phyloP scores from a whole-genome alignment of 2,329 filamentous ascomycete genomes.

The Albophoma yamanashiensis region DNA sequence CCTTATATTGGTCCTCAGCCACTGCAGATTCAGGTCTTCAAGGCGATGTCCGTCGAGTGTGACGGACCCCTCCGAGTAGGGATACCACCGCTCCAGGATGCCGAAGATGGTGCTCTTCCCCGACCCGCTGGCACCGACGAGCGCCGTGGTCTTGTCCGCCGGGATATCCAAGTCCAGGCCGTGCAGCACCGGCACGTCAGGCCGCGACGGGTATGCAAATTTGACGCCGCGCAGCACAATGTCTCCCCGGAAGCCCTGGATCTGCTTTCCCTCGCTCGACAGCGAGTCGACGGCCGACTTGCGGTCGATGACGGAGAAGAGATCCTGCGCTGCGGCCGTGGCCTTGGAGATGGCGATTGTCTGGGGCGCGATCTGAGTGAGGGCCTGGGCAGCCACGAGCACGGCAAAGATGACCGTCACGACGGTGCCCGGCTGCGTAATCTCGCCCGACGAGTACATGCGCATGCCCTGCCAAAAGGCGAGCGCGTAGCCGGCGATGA shows the following conservation, averaged over 20 bases:
- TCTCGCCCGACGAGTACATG: constrained; percentile 33
- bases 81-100: constrained; percentile 50
- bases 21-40: constrained; percentile 33
- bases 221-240: constrained; percentile 36
- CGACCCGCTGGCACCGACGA: constrained; percentile 47
- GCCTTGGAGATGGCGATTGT: constrained; percentile 33
- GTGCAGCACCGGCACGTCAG: constrained; percentile 34
- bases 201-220: constrained; percentile 48
- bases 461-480: constrained; percentile 41
- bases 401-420: constrained; percentile 39
- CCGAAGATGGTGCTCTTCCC: constrained; percentile 50
- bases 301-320: constrained; percentile 38
- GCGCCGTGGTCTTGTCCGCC: constrained; percentile 37
- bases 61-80: constrained; percentile 32
- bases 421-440: constrained; percentile 31
- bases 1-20: constrained; percentile 41
- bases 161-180: constrained; percentile 31
- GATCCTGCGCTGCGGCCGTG: constrained; percentile 31
- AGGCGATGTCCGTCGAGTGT: constrained; percentile 32
- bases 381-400: constrained; percentile 31
- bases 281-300: constrained; percentile 31
- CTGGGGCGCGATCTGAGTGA: constrained; percentile 37
- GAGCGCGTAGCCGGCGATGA: constrained; percentile 35
- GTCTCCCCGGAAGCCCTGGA: constrained; percentile 24
- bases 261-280: constrained; percentile 19